Evolutionary conservation across 257 asterid genomes (phyloP).

Genomic region (Jasminum sambac): DNA sequence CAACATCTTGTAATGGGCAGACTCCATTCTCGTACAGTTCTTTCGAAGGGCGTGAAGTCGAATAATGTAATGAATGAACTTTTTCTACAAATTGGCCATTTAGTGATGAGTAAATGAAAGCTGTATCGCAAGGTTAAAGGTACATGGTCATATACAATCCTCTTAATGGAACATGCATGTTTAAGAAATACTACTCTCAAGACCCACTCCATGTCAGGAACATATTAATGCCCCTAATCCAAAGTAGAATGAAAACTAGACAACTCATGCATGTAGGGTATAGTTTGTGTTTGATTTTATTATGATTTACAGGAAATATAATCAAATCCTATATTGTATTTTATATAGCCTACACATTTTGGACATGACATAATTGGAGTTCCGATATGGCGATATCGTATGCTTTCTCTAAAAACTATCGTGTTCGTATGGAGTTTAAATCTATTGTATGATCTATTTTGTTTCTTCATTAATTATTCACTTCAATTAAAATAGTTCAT

Average conservation of each 20-base stretch:
- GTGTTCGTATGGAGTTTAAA: no score
- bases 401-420: no score
- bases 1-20: conserved; percentile 15
- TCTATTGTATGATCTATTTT: no score
- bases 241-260: background rate
- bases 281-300: background rate
- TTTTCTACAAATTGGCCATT: background rate
- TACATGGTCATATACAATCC: background rate
- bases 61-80: background rate
- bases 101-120: background rate
- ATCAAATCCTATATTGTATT: no score
- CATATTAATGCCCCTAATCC: background rate
- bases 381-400: no score
- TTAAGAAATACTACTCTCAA: background rate
- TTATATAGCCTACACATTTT: no score
- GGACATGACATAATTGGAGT: no score
- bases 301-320: no score
- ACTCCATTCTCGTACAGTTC: conserved; percentile 11
- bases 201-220: background rate
- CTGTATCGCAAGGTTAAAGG: background rate
- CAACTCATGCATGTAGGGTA: background rate
- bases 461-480: no score
- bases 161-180: background rate
- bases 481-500: no score
- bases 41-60: background rate